A percentile compares a stretch with the other conserved stretches of the same genome.
Evolutionary conservation across 768 basidiomycete genomes (phyloP).

Genomic region (Amanita rubescens): DNA sequence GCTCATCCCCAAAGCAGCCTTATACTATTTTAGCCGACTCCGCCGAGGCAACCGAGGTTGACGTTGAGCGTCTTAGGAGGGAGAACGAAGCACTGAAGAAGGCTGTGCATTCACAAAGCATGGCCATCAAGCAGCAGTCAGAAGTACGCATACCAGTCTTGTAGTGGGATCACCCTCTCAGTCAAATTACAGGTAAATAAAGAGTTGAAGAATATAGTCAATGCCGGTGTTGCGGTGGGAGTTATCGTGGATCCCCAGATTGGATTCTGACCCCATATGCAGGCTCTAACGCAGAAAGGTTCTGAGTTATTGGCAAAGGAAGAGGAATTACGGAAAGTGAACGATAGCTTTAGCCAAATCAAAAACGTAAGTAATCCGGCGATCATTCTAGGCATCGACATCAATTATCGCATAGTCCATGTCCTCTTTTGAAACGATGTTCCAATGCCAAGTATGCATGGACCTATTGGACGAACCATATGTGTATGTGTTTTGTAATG

Average conservation of each 20-base stretch:
- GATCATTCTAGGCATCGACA: neutral
- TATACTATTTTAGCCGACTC: too few species aligned
- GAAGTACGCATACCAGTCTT: constrained; percentile 35
- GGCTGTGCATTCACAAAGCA: constrained; percentile 39
- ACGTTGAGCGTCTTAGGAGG: constrained; percentile 42
- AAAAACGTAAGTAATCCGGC: constrained; percentile 42
- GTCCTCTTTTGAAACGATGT: constrained; percentile 44
- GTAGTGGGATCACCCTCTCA: neutral
- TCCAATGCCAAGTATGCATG: constrained; percentile 76
- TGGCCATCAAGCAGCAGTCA: constrained; percentile 42
- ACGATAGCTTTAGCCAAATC: constrained; percentile 38
- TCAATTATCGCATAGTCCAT: constrained; percentile 33
- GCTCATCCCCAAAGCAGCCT: too few species aligned
- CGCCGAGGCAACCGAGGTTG: constrained; percentile 40
- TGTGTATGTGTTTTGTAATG: constrained; percentile 38
- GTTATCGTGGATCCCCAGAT: neutral
- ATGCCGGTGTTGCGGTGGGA: constrained; percentile 6
- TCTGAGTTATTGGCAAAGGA: constrained; percentile 29
- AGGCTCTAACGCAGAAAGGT: constrained; percentile 1
- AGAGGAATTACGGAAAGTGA: constrained; percentile 34
- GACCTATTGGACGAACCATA: constrained; percentile 61
- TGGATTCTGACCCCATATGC: neutral
- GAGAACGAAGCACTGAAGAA: constrained; percentile 53
- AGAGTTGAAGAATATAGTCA: constrained; percentile 40
- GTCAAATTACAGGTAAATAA: constrained; percentile 39